Base-by-base conservation (phyloP, 2,329 filamentous ascomycete species). In the Neoascochyta sp. region DNA sequence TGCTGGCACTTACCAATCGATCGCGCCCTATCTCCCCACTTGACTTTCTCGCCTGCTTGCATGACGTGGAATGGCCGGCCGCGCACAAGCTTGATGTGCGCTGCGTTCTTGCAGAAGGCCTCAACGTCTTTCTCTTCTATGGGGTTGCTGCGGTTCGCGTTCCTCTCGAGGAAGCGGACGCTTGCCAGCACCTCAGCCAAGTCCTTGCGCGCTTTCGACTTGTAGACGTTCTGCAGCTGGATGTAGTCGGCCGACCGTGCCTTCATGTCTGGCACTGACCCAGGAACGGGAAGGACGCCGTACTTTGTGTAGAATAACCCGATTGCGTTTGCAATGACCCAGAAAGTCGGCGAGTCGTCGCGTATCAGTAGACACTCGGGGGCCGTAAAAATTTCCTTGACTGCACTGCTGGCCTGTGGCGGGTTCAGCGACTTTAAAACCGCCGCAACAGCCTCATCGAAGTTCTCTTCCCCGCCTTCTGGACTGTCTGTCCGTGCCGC, bases 221-320 rank as follows among this genome's bases (percentile, higher is more conserved):
- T 95, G 76, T 96, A 98, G 37, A 96, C 78, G 50, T 85, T 90
- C 60, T 96, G 92, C 9, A 98, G 74, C 50, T 81, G 74, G 45
- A 98, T 83, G 66, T 98, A 98, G 41, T 93, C 83, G 33, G 74
- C 78, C 3, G 89, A 95, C 56, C 90, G 78, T 3, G 92, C 88
- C 68, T 98, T 98, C 92, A 98, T 98, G 61, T 98, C 92, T 2
- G 93, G 92, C 2, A 98, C 70, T 3, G 83, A 80, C 9, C 92
- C 93, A 1, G 89, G 83, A 0, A 98, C 70, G 10, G 92, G 92
- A 4, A 98, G 73, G 16, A 81, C 74, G 6, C 73, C 67, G 56
- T 95, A 79, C 32, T 78, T 78, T 7, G 75, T 63, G 60, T 90
- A 81, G 62, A 98, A 98, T 12, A 74, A 57, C 38, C 80, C 80